Evolutionary conservation across 1,284 basidiomycete species (phyloP), one percentile per base, ranked within the genome.

Genomic region (Stygiomarasmius scandens): DNA sequence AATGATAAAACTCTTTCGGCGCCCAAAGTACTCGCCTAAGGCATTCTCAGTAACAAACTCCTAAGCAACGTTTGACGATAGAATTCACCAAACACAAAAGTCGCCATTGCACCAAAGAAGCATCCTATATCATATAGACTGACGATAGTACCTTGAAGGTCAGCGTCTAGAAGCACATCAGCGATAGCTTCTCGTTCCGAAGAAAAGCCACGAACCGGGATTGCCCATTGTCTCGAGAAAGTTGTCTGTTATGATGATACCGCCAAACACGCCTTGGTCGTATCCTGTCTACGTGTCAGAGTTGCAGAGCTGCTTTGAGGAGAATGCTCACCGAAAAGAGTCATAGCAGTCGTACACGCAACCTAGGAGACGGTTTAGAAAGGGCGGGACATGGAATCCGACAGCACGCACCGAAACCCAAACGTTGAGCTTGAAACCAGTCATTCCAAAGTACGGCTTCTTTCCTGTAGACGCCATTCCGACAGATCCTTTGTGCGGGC

Each of bases 251-350:
- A 80, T 74, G 53, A 80, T 79, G 52, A 79, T 79, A 0, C 78
- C 78, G 22, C 78, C 78, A 61, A 78, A 80, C 20, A 80, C 77
- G 16, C 78, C 78, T 58, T 80, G 78, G 63, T 80, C 78, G 64
- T 80, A 80, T 24, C 78, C 77, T 79, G 52, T 19, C 2, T 43
- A 36, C 24, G 12, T 32, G 48, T 49, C 48, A 49, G 29, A 11
- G 1, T 49, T 8, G 20, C 25, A 19, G 23, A 10, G 1, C 12
- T 27, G 1, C n/a, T 12, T 20, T 8, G 12, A 19, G n/a, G 16
- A 49, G 14, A 1, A 5, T 16, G 27, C 66, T 51, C 45, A 76
- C 75, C 76, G 58, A 77, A 77, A 1, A 77, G 65, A 4, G 75
- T 75, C 78, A 80, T 80, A 8, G 77, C 77, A 12, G 77, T 77